A percentile compares a stretch with the other conserved stretches of the same genome.
Conservation (phyloP, 2,329 filamentous ascomycete species). For the Didymella exigua region DNA sequence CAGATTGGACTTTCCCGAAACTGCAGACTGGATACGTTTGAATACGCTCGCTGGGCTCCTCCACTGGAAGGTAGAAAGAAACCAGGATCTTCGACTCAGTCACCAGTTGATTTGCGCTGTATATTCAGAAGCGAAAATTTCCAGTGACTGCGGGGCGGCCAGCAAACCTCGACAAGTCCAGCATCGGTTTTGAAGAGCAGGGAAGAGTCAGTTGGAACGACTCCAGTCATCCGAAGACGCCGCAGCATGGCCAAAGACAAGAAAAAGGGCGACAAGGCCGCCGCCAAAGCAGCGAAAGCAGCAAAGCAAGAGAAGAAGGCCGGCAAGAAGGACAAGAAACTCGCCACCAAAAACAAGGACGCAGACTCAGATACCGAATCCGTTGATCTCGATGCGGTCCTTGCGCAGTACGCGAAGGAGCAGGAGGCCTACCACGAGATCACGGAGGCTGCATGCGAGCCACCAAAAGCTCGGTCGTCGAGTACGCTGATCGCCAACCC, state of each 20-base stretch:
- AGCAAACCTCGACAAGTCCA: background rate
- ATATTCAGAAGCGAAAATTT: conserved; percentile 22
- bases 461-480: conserved; percentile 79
- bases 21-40: background rate
- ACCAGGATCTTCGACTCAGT: background rate
- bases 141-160: conserved; percentile 18
- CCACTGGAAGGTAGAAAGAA: background rate
- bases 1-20: background rate
- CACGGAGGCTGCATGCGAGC: conserved; percentile 75
- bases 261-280: conserved; percentile 56
- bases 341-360: conserved; percentile 71
- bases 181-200: background rate
- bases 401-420: conserved; percentile 87
- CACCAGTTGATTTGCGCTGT: background rate
- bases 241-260: conserved; percentile 58
- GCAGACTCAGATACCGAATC: conserved; percentile 91
- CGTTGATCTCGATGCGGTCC: conserved; percentile 87
- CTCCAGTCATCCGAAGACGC: background rate
- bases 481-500: conserved; percentile 85
- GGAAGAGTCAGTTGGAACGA: background rate
- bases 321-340: conserved; percentile 75
- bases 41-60: too few species aligned
- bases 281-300: conserved; percentile 59
- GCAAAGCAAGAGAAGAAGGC: conserved; percentile 89
- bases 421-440: conserved; percentile 95